Base-by-base conservation (phyloP, 2,329 filamentous ascomycete genomes). In the Xylariaceae sp. region DNA sequence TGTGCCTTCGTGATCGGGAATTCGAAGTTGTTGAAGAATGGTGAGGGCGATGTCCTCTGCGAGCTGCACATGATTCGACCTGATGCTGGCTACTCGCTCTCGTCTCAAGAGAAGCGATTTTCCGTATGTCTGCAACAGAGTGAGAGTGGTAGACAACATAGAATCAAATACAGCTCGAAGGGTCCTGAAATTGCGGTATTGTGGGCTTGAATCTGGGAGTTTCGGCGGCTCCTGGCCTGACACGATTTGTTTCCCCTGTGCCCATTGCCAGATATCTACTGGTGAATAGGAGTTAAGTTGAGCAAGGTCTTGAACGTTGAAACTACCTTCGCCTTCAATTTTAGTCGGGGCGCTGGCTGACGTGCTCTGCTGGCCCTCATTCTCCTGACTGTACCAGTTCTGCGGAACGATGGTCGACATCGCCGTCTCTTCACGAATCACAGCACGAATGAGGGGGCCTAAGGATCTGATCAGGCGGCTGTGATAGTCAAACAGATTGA, bases 401-500 rank as follows among this genome's bases (percentile, higher is more conserved):
- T 86, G 81, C 1, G 93, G 91, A 53, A 96, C 87, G 55, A 83
- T 80, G 54, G 84, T 86, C 64, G 88, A 83, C 50, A 97, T 78
- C 0, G 87, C 78, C 42, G 92, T 88, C 65, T 95, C 89, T 73
- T 99, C 93, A 73, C 87, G 88, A n/a, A 96, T 81, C 60, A 91
- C 89, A 55, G 88, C 87, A 48, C 89, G 84, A 64, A 97, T 82
- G 13, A 99, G 77, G 23, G 86, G 86, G 2, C 91, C 92, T 39
- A 97, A 81, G 30, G 86, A 85, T 62, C 85, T 82, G 23, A 96
- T 82, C 44, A 97, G 77, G n/a, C 80, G 75, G 50, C 85, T 79
- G 71, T 96, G 96, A 71, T 90, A 87, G 72, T 97, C 93, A 37
- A 87, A 90, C 18, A 96, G 82, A 69, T 96, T 96, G 66, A 95